phyloP scores from a whole-genome alignment of 2,329 filamentous ascomycete species.

The Thielaviopsis ethacetica region DNA sequence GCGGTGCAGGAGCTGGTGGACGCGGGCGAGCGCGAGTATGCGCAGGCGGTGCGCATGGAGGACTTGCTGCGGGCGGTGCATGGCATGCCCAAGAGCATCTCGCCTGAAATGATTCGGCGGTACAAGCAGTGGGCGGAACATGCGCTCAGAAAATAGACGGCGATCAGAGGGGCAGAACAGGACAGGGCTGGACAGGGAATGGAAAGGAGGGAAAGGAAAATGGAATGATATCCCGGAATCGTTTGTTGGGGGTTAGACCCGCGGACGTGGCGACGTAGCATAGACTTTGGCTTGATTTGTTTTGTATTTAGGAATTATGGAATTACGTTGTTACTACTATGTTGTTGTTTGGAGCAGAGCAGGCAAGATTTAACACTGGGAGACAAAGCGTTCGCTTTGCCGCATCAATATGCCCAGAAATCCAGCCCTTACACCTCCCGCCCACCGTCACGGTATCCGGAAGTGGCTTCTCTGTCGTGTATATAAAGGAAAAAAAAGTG shows the following conservation, averaged over 20 bases:
- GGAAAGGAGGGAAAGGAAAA: background rate
- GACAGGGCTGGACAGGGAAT: background rate
- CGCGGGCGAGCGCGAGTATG: conserved; percentile 8
- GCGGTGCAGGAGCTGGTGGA: conserved; percentile 23
- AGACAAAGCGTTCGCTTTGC: conserved; percentile 49
- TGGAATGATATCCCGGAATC: background rate
- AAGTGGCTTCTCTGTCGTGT: too few species aligned
- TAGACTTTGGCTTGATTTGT: background rate
- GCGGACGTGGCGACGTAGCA: background rate
- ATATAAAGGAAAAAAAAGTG: too few species aligned
- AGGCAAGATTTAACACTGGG: conserved; percentile 29
- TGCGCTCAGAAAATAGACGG: conserved; percentile 5
- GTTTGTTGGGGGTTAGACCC: background rate
- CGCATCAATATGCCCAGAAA: too few species aligned
- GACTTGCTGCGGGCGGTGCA: conserved; percentile 4
- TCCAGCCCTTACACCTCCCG: too few species aligned
- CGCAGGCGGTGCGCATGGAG: conserved; percentile 7
- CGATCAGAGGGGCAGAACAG: conserved; percentile 11
- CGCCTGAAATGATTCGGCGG: conserved; percentile 5
- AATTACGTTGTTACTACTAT: background rate
- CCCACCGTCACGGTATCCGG: too few species aligned
- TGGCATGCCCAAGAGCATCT: conserved; percentile 9
- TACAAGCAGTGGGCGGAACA: conserved; percentile 9
- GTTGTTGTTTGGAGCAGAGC: too few species aligned
- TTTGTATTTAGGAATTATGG: background rate